These are phyloP conservation scores for Sedum album DNA, from an alignment of 164 flowering plant species.

Conservation along the genomic window DNA sequence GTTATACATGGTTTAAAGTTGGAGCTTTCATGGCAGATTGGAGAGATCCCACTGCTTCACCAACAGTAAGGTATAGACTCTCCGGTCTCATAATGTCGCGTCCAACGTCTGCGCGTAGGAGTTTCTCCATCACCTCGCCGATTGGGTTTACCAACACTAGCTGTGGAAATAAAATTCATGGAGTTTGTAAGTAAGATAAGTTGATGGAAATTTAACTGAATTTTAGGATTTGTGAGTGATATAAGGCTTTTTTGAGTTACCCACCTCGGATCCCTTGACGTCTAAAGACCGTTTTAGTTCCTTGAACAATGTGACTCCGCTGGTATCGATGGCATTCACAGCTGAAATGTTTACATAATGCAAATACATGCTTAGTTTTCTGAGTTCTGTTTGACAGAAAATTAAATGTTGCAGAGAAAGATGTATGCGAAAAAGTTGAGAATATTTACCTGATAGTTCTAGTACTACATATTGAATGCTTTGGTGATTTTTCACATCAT, in stretches of 20 bases:
- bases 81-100: constrained; percentile 35
- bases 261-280: constrained; percentile 51
- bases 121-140: constrained; percentile 69
- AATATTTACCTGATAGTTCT: constrained; percentile 70
- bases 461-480: constrained; percentile 40
- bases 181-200: not conserved
- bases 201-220: not conserved
- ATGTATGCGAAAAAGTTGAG: not conserved
- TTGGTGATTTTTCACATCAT: constrained; percentile 23
- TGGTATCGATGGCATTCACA: constrained; percentile 73
- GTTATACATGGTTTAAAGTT: constrained; percentile 14
- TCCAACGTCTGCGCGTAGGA: constrained; percentile 43
- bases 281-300: constrained; percentile 51
- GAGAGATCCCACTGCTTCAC: constrained; percentile 64
- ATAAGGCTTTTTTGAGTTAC: not conserved
- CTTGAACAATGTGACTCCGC: constrained; percentile 50
- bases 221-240: not conserved
- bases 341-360: constrained; percentile 27
- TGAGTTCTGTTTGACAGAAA: not conserved
- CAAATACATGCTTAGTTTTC: too few relatives aligned
- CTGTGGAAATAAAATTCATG: constrained; percentile 27
- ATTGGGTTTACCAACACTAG: constrained; percentile 80
- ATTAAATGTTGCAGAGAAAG: not conserved
- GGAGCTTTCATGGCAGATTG: constrained; percentile 36
- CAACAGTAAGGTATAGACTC: constrained; percentile 58